These are phyloP conservation scores for Centaurea solstitialis DNA, from an alignment of 129 eudicot genomes.

Conservation along the genomic window DNA sequence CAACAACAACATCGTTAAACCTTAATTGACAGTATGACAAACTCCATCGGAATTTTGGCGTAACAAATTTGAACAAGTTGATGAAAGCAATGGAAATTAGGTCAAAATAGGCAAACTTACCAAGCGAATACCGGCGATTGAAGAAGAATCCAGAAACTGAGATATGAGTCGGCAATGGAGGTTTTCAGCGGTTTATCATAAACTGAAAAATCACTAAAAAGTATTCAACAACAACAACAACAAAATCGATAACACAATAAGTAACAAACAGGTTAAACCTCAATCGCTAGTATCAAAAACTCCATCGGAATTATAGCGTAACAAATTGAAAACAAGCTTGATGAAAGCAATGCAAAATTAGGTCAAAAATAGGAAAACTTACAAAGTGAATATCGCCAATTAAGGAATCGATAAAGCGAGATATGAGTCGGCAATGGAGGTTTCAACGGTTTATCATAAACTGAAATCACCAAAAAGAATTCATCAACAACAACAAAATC, in stretches of 20 bases:
- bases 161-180: conserved; percentile 25
- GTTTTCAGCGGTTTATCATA: conserved; percentile 26
- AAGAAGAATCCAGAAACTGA: conserved; percentile 1
- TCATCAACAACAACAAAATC: no score
- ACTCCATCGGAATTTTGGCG: not conserved
- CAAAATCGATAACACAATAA: no score
- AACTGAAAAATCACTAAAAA: no score
- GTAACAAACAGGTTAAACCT: not conserved
- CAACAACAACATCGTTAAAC: not conserved
- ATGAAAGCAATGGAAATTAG: conserved; percentile 4
- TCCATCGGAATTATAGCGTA: not conserved
- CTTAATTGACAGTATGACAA: not conserved
- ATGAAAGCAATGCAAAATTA: not conserved
- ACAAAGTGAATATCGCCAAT: conserved; percentile 5
- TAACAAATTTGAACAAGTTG: not conserved
- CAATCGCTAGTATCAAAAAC: not conserved
- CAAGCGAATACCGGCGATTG: not conserved
- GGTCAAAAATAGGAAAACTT: not conserved
- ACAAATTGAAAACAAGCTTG: not conserved
- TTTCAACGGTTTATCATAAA: conserved; percentile 22
- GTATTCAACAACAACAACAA: no score
- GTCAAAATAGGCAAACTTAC: conserved; percentile 6
- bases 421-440: conserved; percentile 24
- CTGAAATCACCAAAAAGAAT: no score
- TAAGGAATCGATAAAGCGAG: conserved; percentile 1